Evolutionary conservation across 2,329 filamentous ascomycete genomes (phyloP).

Genomic region (Incumbomyces lentus): DNA sequence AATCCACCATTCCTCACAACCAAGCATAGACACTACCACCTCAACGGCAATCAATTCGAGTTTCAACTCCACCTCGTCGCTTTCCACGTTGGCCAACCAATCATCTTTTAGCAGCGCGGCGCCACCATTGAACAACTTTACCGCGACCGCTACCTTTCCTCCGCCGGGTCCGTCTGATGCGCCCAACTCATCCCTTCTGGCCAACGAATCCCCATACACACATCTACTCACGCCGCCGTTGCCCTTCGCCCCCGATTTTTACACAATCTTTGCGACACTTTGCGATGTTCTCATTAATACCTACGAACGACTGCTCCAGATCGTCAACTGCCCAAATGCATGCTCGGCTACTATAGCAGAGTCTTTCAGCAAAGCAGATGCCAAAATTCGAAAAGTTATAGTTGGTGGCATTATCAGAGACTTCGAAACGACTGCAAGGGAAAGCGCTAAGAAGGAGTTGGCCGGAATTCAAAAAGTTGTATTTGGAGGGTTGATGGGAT

Average conservation of each 20-base stretch:
- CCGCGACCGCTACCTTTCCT: conserved; percentile 34
- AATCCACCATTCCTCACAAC: conserved; percentile 13
- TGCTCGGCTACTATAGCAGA: conserved; percentile 65
- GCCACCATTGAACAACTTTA: conserved; percentile 22
- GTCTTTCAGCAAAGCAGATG: conserved; percentile 81
- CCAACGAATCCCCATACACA: conserved; percentile 45
- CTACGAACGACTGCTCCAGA: conserved; percentile 65
- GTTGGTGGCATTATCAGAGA: conserved; percentile 79
- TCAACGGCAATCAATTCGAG: conserved; percentile 30
- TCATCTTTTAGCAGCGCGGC: conserved; percentile 22
- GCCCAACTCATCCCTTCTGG: conserved; percentile 18
- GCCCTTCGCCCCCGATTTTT: conserved; percentile 94
- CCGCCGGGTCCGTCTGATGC: conserved; percentile 45
- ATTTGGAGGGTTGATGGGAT: conserved; percentile 66
- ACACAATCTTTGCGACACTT: conserved; percentile 88
- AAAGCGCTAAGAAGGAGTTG: conserved; percentile 68
- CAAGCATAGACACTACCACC: conserved; percentile 33
- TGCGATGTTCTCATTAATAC: conserved; percentile 93
- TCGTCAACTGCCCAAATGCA: conserved; percentile 65
- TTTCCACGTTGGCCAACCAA: conserved; percentile 20
- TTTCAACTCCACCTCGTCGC: conserved; percentile 29
- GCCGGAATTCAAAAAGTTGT: conserved; percentile 81
- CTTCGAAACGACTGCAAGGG: conserved; percentile 78
- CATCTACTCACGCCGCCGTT: conserved; percentile 82
- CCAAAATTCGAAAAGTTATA: conserved; percentile 76